Percentiles rank a stretch among this genome's conserved stretches.
These are phyloP conservation scores for Phaseolus lunatus DNA, from an alignment of 306 rosid species.

Conservation along the genomic window DNA sequence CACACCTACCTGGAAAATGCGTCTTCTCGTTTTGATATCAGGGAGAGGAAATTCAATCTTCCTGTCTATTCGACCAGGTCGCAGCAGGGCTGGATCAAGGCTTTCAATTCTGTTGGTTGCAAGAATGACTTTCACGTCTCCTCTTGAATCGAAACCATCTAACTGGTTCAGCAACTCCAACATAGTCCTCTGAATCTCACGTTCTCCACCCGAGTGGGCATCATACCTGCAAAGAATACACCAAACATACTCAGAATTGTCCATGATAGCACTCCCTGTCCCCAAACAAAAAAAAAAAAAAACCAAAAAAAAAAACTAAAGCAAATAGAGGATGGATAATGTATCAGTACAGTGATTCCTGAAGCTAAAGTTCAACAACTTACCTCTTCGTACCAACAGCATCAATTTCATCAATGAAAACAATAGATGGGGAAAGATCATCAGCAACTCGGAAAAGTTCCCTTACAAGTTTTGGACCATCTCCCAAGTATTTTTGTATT, in stretches of 20 bases:
- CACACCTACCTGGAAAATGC: slow-evolving; percentile 84
- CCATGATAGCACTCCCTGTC: neutral
- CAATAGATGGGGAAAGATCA: slow-evolving; percentile 96
- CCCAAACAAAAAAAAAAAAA: neutral
- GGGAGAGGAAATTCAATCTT: slow-evolving; percentile 98
- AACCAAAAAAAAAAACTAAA: neutral
- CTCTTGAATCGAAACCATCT: slow-evolving; percentile 97
- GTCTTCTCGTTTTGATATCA: slow-evolving; percentile 97
- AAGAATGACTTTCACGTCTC: slow-evolving; percentile 94
- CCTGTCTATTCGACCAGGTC: slow-evolving; percentile 97
- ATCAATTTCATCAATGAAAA: slow-evolving; percentile 97
- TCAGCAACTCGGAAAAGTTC: slow-evolving; percentile 99
- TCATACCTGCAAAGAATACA: slow-evolving; percentile 69
- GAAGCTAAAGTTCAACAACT: slow-evolving; percentile 31
- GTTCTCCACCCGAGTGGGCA: slow-evolving; percentile 99
- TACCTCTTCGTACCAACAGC: slow-evolving; percentile 97
- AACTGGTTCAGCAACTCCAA: slow-evolving; percentile 90
- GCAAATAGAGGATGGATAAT: neutral
- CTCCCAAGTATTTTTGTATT: slow-evolving; percentile 95
- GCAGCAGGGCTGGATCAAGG: slow-evolving; percentile 94
- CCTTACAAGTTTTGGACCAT: slow-evolving; percentile 98
- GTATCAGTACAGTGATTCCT: neutral
- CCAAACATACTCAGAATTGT: slow-evolving; percentile 14
- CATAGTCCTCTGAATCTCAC: slow-evolving; percentile 98
- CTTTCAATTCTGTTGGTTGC: slow-evolving; percentile 97